Evolutionary conservation across 164 flowering plant species (phyloP), one percentile per base, ranked within the genome.

Genomic region (Taxillus chinensis): DNA sequence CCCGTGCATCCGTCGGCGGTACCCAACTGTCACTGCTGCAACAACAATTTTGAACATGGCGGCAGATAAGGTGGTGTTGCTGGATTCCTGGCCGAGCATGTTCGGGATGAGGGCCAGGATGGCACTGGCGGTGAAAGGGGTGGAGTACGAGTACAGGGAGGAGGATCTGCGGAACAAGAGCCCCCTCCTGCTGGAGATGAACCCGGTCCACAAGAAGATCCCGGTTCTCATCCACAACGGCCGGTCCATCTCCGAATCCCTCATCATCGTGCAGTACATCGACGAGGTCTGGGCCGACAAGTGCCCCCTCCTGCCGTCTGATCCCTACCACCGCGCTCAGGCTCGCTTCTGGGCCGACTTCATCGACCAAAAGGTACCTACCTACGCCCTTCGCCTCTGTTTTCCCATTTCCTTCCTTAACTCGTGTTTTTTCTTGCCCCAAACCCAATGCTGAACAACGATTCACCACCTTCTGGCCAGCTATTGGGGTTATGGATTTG

Each of bases 221-320:
- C 58, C 58, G 39, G 58, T 55, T 15, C 58, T 55, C 37, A 15
- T 55, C 58, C 58, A 55, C 58, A 55, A 55, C 58, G 58, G 58
- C 27, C n/a, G 8, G 4, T 38, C 58, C 12, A 13, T 55, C 58
- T 55, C 37, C 40, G 58, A 55, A 16, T 55, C 58, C 1, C 58
- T 55, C 40, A 55, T 55, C 27, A 55, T 55, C 12, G 39, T 55
- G 0, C 39, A 55, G 40, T 55, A 55, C 40, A 55, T 55, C 58
- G 58, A 55, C 38, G 39, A 55, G 40, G 41, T 55, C 11, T 55
- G 58, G 58, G 7, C 8, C 37, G 5, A 55, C 37, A 17, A 13
- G 39, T 8, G 1, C 5, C 58, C 40, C 7, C 16, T 55, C 12
- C 58, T 55, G 10, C 58, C 58, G 37, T 55, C 58, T 38, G 10